These are phyloP conservation scores for Ceratocystis diversiconidia DNA, from an alignment of 2,329 filamentous ascomycete species.

Conservation along the genomic window DNA sequence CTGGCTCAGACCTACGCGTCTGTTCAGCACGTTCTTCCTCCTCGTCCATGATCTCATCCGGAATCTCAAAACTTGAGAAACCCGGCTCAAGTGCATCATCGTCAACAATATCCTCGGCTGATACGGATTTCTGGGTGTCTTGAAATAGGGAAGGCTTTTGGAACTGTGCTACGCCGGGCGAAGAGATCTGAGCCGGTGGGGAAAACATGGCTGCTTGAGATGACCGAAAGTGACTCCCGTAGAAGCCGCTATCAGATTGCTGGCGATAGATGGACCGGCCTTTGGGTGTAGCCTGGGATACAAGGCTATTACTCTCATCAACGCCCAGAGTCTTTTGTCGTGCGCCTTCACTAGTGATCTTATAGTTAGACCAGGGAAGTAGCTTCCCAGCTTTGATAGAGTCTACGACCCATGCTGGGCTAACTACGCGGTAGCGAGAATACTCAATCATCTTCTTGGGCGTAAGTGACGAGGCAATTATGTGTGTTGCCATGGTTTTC, in stretches of 20 bases:
- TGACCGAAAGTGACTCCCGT: constrained; percentile 53
- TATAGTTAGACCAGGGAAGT: constrained; percentile 74
- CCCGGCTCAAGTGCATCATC: constrained; percentile 10
- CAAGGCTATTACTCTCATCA: constrained; percentile 40
- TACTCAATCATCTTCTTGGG: constrained; percentile 91
- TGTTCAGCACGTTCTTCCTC: constrained; percentile 1
- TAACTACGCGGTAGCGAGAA: constrained; percentile 75
- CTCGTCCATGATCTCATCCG: constrained; percentile 9
- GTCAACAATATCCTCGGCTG: constrained; percentile 18
- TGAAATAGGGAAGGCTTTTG: constrained; percentile 6
- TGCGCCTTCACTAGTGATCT: constrained; percentile 70
- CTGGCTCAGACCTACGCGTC: background rate
- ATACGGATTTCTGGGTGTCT: background rate
- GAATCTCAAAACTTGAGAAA: constrained; percentile 13
- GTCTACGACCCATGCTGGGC: constrained; percentile 86
- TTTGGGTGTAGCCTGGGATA: constrained; percentile 49
- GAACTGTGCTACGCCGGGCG: background rate
- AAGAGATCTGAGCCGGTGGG: background rate
- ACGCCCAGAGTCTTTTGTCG: constrained; percentile 63
- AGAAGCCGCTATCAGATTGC: constrained; percentile 72
- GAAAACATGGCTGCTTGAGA: background rate
- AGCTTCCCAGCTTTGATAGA: constrained; percentile 69
- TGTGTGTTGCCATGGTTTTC: constrained; percentile 91
- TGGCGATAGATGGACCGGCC: constrained; percentile 55
- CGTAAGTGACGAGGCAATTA: constrained; percentile 78